Conservation (phyloP, 1,284 basidiomycete genomes). For the Trichosporon faecale region DNA sequence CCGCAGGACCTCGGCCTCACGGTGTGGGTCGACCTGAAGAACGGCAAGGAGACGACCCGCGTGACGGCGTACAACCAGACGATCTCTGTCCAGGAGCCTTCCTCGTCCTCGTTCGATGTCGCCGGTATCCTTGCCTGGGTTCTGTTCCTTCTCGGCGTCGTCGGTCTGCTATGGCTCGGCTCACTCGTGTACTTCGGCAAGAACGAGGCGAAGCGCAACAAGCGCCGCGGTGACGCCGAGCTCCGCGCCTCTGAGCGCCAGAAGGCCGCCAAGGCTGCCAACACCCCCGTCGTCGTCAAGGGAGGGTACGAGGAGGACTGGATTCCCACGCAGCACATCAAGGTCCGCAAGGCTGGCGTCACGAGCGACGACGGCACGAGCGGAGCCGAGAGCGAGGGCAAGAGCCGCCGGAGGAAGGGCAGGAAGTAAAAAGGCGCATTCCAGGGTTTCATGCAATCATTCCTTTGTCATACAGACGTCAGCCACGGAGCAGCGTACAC, state of each 20-base stretch:
- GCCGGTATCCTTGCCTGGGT: conserved; percentile 74
- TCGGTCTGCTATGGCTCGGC: conserved; percentile 64
- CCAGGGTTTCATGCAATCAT: conserved; percentile 7
- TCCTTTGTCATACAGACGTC: background rate
- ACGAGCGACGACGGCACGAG: conserved; percentile 40
- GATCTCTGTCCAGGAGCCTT: conserved; percentile 77
- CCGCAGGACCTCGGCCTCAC: conserved; percentile 74
- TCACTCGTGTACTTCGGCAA: conserved; percentile 65
- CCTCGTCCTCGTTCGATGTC: conserved; percentile 72
- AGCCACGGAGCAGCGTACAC: background rate
- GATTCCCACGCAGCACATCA: conserved; percentile 83
- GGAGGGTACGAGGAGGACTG: conserved; percentile 83
- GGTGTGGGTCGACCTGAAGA: conserved; percentile 62
- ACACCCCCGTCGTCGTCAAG: conserved; percentile 56
- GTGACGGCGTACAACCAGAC: conserved; percentile 73
- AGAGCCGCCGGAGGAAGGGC: conserved; percentile 31
- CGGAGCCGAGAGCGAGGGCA: conserved; percentile 44
- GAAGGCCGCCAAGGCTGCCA: conserved; percentile 20
- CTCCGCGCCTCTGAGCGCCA: conserved; percentile 31
- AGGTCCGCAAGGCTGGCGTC: conserved; percentile 56
- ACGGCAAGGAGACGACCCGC: conserved; percentile 53
- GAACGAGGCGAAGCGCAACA: conserved; percentile 26
- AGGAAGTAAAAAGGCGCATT: conserved; percentile 22
- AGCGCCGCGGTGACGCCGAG: conserved; percentile 49
- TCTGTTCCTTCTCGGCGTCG: conserved; percentile 64